Conservation (phyloP, 1,284 basidiomycete genomes). For the Lignosus rhinocerotis region DNA sequence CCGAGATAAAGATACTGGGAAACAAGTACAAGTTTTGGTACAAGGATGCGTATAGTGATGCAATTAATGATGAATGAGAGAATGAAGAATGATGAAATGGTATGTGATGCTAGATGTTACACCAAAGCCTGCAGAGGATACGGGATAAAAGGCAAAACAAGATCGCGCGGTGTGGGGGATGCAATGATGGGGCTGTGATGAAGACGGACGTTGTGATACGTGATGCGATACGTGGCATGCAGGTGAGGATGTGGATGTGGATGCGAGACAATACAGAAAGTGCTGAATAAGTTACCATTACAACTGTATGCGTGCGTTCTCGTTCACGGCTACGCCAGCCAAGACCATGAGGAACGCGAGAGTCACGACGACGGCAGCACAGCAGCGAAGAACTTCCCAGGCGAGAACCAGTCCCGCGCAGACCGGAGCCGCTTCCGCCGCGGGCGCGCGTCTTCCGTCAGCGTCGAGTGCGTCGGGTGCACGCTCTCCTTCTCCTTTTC, state of each 20-base stretch:
- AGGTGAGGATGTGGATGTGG: constrained; percentile 6
- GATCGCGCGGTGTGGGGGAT: constrained; percentile 5
- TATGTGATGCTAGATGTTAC: constrained; percentile 11
- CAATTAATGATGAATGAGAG: not conserved
- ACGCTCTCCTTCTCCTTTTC: constrained; percentile 22
- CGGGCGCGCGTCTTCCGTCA: constrained; percentile 35
- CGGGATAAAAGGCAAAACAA: not conserved
- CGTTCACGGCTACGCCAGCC: constrained; percentile 10
- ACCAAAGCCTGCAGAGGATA: constrained; percentile 11
- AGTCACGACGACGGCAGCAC: constrained; percentile 39
- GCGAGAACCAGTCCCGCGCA: constrained; percentile 59
- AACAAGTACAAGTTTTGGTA: constrained; percentile 15
- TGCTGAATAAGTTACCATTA: constrained; percentile 18
- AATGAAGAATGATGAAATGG: not conserved
- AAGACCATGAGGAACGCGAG: constrained; percentile 5
- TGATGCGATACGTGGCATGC: constrained; percentile 15
- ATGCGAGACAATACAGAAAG: constrained; percentile 18
- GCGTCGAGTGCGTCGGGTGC: constrained; percentile 23
- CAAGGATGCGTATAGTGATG: not conserved
- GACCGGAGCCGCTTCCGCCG: constrained; percentile 47
- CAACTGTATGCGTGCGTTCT: constrained; percentile 1
- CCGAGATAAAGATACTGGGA: constrained; percentile 36
- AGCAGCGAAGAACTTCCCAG: constrained; percentile 53
- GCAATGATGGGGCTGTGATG: constrained; percentile 13
- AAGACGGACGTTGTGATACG: not conserved